Evolutionary conservation across 2,329 filamentous ascomycete species (phyloP), one percentile per base, ranked within the genome.

Genomic region (Neocatenulostroma microsporum): DNA sequence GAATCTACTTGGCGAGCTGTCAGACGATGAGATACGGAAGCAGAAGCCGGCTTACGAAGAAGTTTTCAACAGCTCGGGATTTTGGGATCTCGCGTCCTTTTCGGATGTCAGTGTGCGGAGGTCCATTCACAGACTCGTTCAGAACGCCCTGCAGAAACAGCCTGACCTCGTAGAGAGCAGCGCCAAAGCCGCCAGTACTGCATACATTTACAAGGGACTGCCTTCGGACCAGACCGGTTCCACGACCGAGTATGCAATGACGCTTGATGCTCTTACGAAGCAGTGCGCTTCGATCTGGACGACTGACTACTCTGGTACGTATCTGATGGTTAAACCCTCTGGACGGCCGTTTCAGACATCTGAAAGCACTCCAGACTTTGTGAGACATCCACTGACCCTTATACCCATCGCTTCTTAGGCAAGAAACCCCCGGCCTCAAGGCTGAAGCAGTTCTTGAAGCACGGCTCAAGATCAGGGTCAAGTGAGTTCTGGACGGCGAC

Each of bases 391-490:
- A n/a, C n/a, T n/a, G n/a, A n/a, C n/a, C n/a, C n/a, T n/a, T n/a
- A n/a, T n/a, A n/a, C n/a, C n/a, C n/a, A n/a, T n/a, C n/a, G n/a
- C n/a, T n/a, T n/a, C n/a, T n/a, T n/a, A n/a, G 72, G 68, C 30
- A 80, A 78, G 55, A 73, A 71, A 20, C 55, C 70, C 6, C 73
- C 60, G 40, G 70, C 62, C 42, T 74, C 67, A 41, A 63, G 80
- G 15, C 61, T 98, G 3, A 73, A 75, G 33, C 67, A 77, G 7
- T 91, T 93, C 48, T 66, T 96, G 5, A 79, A 83, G 44, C 84
- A 80, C 50, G 89, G 91, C 3, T 94, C 89, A 0, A 84, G 95
- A 53, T 76, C 78, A n/a, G 82, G 82, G 3, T 68, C 76, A 0
- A 63, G 70, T 3, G 73, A 70, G 8, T 94, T 80, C 54, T 98